Conservation (phyloP, 345 rosid genomes). For the Salix udensis region DNA sequence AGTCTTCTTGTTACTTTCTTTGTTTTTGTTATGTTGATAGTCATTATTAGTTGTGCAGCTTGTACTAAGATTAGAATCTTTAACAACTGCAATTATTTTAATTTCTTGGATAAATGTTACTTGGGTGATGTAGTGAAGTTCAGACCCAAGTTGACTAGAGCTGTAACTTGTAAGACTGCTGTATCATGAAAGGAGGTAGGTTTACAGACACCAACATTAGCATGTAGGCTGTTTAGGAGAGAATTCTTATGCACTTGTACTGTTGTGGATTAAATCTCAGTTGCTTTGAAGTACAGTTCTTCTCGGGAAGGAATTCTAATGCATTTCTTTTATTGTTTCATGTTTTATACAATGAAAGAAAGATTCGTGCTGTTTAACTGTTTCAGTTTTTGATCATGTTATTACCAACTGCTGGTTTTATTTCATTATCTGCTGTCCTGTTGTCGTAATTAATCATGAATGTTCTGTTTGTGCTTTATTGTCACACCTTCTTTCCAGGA, state of each 20-base stretch:
- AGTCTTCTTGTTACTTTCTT: constrained; percentile 14
- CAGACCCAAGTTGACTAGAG: constrained; percentile 18
- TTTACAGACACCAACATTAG: constrained; percentile 24
- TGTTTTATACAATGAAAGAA: constrained; percentile 8
- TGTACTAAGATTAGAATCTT: constrained; percentile 18
- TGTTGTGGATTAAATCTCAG: constrained; percentile 23
- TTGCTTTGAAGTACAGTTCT: constrained; percentile 19
- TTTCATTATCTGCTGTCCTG: neutral
- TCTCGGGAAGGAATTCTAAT: constrained; percentile 2
- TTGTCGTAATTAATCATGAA: neutral
- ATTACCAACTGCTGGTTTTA: neutral
- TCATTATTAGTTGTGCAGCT: constrained; percentile 23
- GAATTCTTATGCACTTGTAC: constrained; percentile 36
- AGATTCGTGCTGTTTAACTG: neutral
- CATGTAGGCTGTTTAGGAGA: constrained; percentile 30
- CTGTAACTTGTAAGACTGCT: constrained; percentile 28
- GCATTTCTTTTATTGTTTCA: constrained; percentile 1
- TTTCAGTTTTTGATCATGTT: neutral
- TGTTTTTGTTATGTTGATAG: constrained; percentile 1
- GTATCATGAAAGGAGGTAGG: constrained; percentile 35
- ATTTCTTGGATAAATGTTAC: constrained; percentile 24
- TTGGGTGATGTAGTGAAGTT: constrained; percentile 30
- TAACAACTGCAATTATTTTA: constrained; percentile 15
- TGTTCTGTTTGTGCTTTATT: neutral
- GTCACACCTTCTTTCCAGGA: neutral